Evolutionary conservation across 2,329 filamentous ascomycete genomes (phyloP).

Genomic region (Neocatenulostroma microsporum): DNA sequence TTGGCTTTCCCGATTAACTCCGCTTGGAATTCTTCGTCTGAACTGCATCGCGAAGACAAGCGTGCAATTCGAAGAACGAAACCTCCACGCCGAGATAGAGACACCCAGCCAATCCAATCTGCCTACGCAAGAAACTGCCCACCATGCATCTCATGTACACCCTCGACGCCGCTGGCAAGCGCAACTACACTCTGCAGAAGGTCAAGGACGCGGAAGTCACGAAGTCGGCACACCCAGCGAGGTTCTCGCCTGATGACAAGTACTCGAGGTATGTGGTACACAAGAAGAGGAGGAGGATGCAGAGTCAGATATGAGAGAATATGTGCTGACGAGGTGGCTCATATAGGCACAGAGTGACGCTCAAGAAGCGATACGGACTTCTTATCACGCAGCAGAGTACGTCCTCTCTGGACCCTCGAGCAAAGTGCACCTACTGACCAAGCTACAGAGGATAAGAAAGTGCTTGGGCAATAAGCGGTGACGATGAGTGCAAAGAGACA

Average conservation of each 20-base stretch:
- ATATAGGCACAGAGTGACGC: constrained; percentile 74
- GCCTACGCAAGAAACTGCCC: too few species aligned
- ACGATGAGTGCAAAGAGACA: background rate
- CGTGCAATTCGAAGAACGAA: too few species aligned
- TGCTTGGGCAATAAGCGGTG: constrained; percentile 34
- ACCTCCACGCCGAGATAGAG: background rate
- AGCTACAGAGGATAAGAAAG: constrained; percentile 35
- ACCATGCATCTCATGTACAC: constrained; percentile 78
- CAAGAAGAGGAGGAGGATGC: background rate
- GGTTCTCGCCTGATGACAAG: constrained; percentile 98
- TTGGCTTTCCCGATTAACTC: constrained; percentile 7
- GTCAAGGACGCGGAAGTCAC: constrained; percentile 73
- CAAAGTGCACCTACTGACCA: constrained; percentile 4
- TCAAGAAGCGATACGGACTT: constrained; percentile 88
- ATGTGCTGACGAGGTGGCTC: too few species aligned
- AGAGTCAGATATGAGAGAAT: background rate
- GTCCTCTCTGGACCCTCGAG: background rate
- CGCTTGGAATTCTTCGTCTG: too few species aligned
- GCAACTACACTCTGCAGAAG: constrained; percentile 93
- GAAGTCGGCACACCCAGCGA: constrained; percentile 90
- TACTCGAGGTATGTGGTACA: constrained; percentile 60
- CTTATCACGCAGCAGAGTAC: constrained; percentile 60
- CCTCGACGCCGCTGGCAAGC: constrained; percentile 71
- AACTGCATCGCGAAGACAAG: too few species aligned
- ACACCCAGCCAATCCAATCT: background rate